Percentiles rank a stretch among this genome's conserved stretches.
These are phyloP conservation scores for Carex cristatella DNA, from an alignment of 176 grass and related monocot species.

Conservation along the genomic window DNA sequence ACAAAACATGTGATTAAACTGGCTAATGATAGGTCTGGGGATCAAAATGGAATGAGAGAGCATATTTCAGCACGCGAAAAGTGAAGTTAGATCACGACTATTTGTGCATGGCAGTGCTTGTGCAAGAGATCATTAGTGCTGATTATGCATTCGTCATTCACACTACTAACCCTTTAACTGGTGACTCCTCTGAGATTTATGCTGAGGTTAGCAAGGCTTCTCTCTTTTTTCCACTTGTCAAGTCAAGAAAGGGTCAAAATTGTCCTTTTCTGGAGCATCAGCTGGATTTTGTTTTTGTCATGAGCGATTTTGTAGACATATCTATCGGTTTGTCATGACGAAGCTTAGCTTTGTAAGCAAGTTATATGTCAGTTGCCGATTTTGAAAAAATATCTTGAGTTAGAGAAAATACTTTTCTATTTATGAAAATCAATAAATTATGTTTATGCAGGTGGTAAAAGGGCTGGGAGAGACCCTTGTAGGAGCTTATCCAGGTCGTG, in stretches of 20 bases:
- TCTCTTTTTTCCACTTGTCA: background rate
- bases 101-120: slow-evolving; percentile 91
- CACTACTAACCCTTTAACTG: slow-evolving; percentile 81
- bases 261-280: background rate
- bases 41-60: slow-evolving; percentile 99
- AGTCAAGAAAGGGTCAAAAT: background rate
- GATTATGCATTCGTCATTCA: slow-evolving; percentile 99
- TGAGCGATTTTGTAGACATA: background rate
- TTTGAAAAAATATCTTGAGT: background rate
- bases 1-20: slow-evolving; percentile 3
- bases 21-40: slow-evolving; percentile 72
- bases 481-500: slow-evolving; percentile 83
- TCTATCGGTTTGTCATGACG: background rate
- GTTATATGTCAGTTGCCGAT: background rate
- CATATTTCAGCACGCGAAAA: slow-evolving; percentile 90
- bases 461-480: slow-evolving; percentile 93
- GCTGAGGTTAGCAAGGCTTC: slow-evolving; percentile 50
- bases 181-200: slow-evolving; percentile 90
- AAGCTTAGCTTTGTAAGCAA: background rate
- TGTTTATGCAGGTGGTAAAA: slow-evolving; percentile 46
- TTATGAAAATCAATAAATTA: background rate
- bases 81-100: slow-evolving; percentile 93
- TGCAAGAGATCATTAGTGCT: slow-evolving; percentile 93
- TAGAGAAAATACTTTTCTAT: background rate
- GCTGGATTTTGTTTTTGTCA: background rate